Evolutionary conservation across 1,284 basidiomycete species (phyloP), one percentile per base, ranked within the genome.

Genomic region (Marasmius tenuissimus): DNA sequence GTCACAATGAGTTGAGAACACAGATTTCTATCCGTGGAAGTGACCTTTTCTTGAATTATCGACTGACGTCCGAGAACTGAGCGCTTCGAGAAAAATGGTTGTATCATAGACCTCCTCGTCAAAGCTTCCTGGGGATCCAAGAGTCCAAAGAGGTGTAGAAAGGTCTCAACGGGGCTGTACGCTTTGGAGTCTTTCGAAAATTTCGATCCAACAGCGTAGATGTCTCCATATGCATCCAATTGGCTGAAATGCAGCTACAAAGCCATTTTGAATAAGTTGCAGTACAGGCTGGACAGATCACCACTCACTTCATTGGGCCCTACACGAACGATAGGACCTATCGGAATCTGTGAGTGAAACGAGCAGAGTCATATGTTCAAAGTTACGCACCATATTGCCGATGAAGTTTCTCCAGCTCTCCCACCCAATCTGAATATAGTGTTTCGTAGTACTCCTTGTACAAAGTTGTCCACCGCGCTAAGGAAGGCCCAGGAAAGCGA

Each of bases 161-260:
- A 37, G 8, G 7, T 16, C 33, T n/a, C 16, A 16, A 35, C 22
- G 4, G 50, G 14, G 10, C 11, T 33, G 34, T 37, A 37, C n/a
- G 52, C 38, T 1, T 9, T 14, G 18, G 52, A 34, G 37, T 73
- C 69, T 50, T 72, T 73, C 6, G 58, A 38, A 63, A 70, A 73
- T 57, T 65, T 65, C 33, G 66, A 67, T 40, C 59, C 61, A 22
- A 56, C 22, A 37, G 64, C 60, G 56, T 73, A 71, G 20, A 73
- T 71, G 11, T 71, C 70, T n/a, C 61, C 60, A 42, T 72, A 72
- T 4, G 66, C 72, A 4, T 62, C 62, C 2, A 67, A 65, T 33
- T 66, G 61, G 16, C 63, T 57, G 62, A 74, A 74, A 51, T 72
- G 71, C 3, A 74, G 62, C 71, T 72, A 49, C 6, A 8, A 35